Conservation (phyloP, 345 rosid species). For the Brassica incana region DNA sequence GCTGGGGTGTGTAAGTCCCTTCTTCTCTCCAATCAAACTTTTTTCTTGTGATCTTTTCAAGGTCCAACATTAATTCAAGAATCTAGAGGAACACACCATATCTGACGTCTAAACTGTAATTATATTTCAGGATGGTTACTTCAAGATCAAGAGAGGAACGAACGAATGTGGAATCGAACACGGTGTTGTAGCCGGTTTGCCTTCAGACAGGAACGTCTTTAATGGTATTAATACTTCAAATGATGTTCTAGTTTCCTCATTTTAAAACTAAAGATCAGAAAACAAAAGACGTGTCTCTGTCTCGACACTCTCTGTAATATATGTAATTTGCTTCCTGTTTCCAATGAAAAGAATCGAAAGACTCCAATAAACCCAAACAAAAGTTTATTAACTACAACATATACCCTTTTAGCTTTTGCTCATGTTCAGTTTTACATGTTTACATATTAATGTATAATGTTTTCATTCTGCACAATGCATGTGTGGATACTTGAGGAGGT, state of each 20-base stretch:
- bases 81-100: neutral
- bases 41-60: neutral
- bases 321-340: neutral
- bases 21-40: neutral
- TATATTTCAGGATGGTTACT: constrained; percentile 76
- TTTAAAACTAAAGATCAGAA: constrained; percentile 15
- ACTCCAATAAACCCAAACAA: neutral
- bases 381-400: neutral
- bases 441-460: constrained; percentile 2
- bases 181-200: constrained; percentile 74
- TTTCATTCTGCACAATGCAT: constrained; percentile 36
- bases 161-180: constrained; percentile 89
- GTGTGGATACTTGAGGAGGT: constrained; percentile 28
- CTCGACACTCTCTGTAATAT: constrained; percentile 2
- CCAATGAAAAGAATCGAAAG: constrained; percentile 2
- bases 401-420: neutral
- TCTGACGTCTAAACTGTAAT: neutral
- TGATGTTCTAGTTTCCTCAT: constrained; percentile 45
- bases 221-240: constrained; percentile 44
- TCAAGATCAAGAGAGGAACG: constrained; percentile 79
- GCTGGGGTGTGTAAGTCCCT: constrained; percentile 83
- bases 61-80: neutral
- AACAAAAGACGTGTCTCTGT: constrained; percentile 3
- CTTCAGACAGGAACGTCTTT: constrained; percentile 67
- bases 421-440: neutral